phyloP scores from a whole-genome alignment of 2,329 filamentous ascomycete species.

The Verticillium longisporum region DNA sequence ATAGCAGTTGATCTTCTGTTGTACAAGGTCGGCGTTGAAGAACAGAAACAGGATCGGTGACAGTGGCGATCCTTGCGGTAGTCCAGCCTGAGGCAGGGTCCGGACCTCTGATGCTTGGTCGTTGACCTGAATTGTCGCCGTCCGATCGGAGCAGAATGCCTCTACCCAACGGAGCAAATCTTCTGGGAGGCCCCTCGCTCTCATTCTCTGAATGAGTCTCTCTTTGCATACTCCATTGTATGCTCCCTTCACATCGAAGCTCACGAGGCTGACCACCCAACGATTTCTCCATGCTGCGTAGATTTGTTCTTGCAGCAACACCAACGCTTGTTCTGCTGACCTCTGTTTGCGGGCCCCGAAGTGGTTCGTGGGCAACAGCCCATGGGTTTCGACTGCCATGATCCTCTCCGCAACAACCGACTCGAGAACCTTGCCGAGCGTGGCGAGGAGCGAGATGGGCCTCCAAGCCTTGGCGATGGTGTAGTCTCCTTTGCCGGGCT shows the following conservation, averaged over 20 bases:
- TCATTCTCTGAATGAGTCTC: too few relatives aligned
- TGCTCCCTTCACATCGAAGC: too few relatives aligned
- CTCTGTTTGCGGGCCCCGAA: conserved; percentile 3
- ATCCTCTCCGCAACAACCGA: conserved; percentile 1
- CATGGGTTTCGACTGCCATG: background rate
- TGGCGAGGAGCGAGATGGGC: conserved; percentile 1
- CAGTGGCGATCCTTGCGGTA: conserved; percentile 24
- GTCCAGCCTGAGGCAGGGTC: conserved; percentile 14
- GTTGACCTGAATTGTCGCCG: conserved; percentile 2
- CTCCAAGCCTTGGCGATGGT: conserved; percentile 16
- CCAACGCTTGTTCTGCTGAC: background rate
- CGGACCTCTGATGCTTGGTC: conserved; percentile 10
- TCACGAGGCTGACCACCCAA: too few relatives aligned
- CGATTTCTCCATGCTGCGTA: too few relatives aligned
- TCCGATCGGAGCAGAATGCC: too few relatives aligned
- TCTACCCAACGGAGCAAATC: too few relatives aligned
- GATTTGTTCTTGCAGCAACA: too few relatives aligned
- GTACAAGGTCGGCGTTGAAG: conserved; percentile 17
- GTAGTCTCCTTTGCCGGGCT: conserved; percentile 18
- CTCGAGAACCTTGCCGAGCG: conserved; percentile 15
- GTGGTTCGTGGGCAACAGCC: conserved; percentile 3
- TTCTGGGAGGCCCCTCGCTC: too few relatives aligned
- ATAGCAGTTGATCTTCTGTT: conserved; percentile 17
- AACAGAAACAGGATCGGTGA: conserved; percentile 28
- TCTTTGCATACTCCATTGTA: too few relatives aligned